A percentile compares a stretch with the other conserved stretches of the same genome.
Conservation (phyloP, 2,329 filamentous ascomycete genomes). For the Rosellinia necatrix region DNA sequence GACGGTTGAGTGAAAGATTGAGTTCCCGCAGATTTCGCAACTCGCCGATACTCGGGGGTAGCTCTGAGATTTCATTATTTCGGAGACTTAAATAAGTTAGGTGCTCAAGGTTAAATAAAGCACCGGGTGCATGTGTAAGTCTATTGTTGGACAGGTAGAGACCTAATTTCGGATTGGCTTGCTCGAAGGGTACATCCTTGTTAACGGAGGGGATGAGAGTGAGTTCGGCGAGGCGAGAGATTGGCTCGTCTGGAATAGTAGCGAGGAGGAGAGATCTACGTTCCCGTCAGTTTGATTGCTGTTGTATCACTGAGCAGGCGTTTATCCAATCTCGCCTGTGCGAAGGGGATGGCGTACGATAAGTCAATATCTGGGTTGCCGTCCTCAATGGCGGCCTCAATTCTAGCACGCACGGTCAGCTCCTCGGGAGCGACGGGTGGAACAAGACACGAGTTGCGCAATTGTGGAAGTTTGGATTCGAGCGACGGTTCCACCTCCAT, state of each 20-base stretch:
- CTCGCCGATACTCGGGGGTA: slow-evolving; percentile 63
- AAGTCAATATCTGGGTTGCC: slow-evolving; percentile 66
- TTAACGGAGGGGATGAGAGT: slow-evolving; percentile 58
- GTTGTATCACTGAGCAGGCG: neutral
- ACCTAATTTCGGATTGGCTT: slow-evolving; percentile 62
- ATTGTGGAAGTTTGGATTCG: slow-evolving; percentile 46
- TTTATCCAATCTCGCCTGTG: neutral
- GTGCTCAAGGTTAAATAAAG: slow-evolving; percentile 64
- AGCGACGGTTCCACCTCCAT: slow-evolving; percentile 42
- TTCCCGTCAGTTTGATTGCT: slow-evolving; percentile 4
- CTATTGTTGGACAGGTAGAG: slow-evolving; percentile 66
- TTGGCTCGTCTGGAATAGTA: slow-evolving; percentile 58
- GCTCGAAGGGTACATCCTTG: slow-evolving; percentile 62
- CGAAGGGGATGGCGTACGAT: slow-evolving; percentile 51
- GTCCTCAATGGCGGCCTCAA: slow-evolving; percentile 60
- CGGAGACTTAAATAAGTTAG: slow-evolving; percentile 70
- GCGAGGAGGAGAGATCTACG: slow-evolving; percentile 53
- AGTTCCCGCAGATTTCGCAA: slow-evolving; percentile 64
- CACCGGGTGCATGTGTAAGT: slow-evolving; percentile 59
- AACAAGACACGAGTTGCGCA: slow-evolving; percentile 39
- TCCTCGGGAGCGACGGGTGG: slow-evolving; percentile 47
- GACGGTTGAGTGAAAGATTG: slow-evolving; percentile 67
- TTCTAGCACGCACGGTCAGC: slow-evolving; percentile 49
- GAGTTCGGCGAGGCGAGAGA: slow-evolving; percentile 61
- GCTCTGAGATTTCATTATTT: slow-evolving; percentile 63